Evolutionary conservation across 352 stramenopile species (phyloP).

Genomic region (Pythium myriotylum): DNA sequence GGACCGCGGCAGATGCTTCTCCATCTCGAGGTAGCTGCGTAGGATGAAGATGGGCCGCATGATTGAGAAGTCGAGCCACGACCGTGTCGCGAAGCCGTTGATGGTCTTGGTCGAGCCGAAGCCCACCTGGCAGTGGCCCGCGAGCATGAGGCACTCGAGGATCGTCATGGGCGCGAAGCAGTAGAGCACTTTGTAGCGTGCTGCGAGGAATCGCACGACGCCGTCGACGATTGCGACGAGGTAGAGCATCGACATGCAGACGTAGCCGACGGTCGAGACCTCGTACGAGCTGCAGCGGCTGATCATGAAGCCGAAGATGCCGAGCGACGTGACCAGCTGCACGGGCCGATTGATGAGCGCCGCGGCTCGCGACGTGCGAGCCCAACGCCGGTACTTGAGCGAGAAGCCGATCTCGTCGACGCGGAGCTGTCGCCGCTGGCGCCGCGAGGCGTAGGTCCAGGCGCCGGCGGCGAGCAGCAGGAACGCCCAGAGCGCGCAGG

Average conservation of each 20-base stretch:
- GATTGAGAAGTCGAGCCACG: slow-evolving; percentile 87
- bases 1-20: slow-evolving; percentile 66
- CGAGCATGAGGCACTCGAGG: slow-evolving; percentile 72
- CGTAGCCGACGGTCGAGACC: slow-evolving; percentile 65
- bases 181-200: slow-evolving; percentile 81
- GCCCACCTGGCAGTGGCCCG: slow-evolving; percentile 74
- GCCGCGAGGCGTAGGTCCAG: slow-evolving; percentile 62
- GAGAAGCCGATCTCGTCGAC: slow-evolving; percentile 81
- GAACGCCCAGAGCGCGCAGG: slow-evolving; percentile 41
- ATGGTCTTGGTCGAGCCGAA: slow-evolving; percentile 68
- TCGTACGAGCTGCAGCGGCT: slow-evolving; percentile 76
- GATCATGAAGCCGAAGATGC: slow-evolving; percentile 71
- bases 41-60: slow-evolving; percentile 84
- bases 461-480: slow-evolving; percentile 51
- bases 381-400: slow-evolving; percentile 72
- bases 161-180: slow-evolving; percentile 77
- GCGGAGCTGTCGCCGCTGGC: slow-evolving; percentile 53
- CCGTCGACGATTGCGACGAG: slow-evolving; percentile 61
- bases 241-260: slow-evolving; percentile 69
- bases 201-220: slow-evolving; percentile 75
- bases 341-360: slow-evolving; percentile 81
- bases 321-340: slow-evolving; percentile 72
- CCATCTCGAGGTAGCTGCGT: slow-evolving; percentile 84
- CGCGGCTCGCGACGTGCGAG: slow-evolving; percentile 68
- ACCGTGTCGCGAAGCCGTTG: slow-evolving; percentile 56